phyloP scores from a whole-genome alignment of 202 grass and related monocot species.

The Bolboschoenoplectus hybrid region DNA sequence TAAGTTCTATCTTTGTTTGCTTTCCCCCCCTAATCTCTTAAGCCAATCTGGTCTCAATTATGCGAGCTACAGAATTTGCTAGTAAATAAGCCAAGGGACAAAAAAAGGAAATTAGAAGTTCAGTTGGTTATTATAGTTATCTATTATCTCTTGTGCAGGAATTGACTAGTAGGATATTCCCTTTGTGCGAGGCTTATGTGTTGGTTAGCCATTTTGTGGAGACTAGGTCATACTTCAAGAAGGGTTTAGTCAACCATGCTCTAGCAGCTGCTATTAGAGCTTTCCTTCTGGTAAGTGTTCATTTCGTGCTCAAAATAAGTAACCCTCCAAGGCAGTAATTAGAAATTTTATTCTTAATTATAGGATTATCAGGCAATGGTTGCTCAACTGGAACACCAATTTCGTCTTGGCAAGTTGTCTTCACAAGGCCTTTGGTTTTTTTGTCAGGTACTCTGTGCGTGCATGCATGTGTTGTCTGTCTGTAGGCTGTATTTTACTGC shows the following conservation, averaged over 20 bases:
- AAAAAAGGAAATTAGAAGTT: not conserved
- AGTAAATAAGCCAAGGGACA: not conserved
- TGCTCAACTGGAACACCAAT: constrained; percentile 94
- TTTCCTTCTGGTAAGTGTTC: constrained; percentile 72
- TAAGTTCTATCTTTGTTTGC: not conserved
- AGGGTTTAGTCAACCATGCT: constrained; percentile 92
- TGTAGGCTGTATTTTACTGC: constrained; percentile 26
- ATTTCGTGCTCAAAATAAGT: constrained; percentile 34
- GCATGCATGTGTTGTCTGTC: not conserved
- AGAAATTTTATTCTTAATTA: constrained; percentile 34
- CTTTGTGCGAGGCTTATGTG: constrained; percentile 89
- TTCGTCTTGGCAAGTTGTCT: constrained; percentile 82
- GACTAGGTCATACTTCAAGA: constrained; percentile 77
- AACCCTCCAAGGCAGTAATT: not conserved
- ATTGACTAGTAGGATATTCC: constrained; percentile 77
- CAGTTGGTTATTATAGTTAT: not conserved
- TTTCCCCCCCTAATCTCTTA: not conserved
- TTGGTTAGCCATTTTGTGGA: constrained; percentile 89
- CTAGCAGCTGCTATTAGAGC: constrained; percentile 78
- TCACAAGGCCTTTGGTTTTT: constrained; percentile 91
- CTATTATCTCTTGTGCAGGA: constrained; percentile 55
- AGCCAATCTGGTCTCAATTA: not conserved
- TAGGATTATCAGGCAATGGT: constrained; percentile 99
- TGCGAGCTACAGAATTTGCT: not conserved
- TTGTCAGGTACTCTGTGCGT: constrained; percentile 63